Conservation (phyloP, 495 filamentous ascomycete species). For the Aspergillus biplanus region DNA sequence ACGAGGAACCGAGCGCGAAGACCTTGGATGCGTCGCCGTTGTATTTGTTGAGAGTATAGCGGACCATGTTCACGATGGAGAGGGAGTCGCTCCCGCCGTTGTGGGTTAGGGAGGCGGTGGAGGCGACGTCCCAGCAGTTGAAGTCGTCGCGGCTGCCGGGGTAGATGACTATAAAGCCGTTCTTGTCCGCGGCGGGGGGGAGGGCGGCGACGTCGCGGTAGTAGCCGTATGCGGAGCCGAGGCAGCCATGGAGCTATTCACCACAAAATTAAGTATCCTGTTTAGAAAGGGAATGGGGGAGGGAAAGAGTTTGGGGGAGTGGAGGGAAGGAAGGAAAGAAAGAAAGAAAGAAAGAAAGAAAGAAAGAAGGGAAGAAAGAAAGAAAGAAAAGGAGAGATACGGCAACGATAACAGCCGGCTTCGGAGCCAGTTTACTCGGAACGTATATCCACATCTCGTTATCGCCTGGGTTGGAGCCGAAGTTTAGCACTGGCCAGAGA, state of each 20-base stretch:
- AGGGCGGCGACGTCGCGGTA: conserved; percentile 27
- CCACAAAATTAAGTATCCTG: too few species aligned
- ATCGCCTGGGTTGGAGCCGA: conserved; percentile 15
- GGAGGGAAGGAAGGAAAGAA: conserved; percentile 8
- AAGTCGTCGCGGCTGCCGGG: conserved; percentile 46
- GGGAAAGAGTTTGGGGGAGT: background rate
- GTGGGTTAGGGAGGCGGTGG: conserved; percentile 51
- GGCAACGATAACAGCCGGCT: conserved; percentile 44
- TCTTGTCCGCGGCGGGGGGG: conserved; percentile 40
- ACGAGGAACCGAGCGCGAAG: conserved; percentile 56
- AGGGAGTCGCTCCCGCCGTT: conserved; percentile 54
- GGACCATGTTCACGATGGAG: conserved; percentile 60
- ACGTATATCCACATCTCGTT: conserved; percentile 35
- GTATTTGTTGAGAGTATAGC: conserved; percentile 52
- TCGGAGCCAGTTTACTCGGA: conserved; percentile 36
- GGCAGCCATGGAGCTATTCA: conserved; percentile 23
- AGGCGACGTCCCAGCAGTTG: conserved; percentile 62
- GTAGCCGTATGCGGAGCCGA: conserved; percentile 33
- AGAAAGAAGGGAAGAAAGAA: too few species aligned
- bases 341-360: too few species aligned
- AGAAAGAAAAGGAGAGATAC: too few species aligned
- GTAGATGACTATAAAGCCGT: conserved; percentile 60
- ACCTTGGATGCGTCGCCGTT: conserved; percentile 48
- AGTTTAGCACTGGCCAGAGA: conserved; percentile 12
- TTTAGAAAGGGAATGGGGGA: conserved; percentile 3